Percentiles rank a stretch among this genome's conserved stretches.
These are phyloP conservation scores for Roridomyces roridus DNA, from an alignment of 768 basidiomycete species.

Conservation along the genomic window DNA sequence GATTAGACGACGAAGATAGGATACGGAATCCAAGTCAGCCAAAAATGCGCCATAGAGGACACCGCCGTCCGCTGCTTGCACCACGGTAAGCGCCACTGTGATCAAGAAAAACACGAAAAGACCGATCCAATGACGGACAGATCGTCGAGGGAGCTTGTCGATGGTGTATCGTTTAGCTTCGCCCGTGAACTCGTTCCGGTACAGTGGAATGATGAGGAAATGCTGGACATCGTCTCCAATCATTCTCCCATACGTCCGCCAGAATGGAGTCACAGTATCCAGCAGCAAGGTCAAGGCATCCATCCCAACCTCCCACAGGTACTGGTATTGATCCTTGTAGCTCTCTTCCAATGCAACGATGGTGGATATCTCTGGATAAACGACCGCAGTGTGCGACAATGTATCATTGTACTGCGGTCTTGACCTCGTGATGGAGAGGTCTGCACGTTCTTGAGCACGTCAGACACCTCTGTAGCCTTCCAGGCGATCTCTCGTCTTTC, in stretches of 20 bases:
- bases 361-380: constrained; percentile 82
- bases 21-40: constrained; percentile 63
- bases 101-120: constrained; percentile 57
- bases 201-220: constrained; percentile 82
- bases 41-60: constrained; percentile 58
- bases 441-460: constrained; percentile 59
- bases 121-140: constrained; percentile 71
- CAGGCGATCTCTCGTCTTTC: constrained; percentile 50
- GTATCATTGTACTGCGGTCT: constrained; percentile 71
- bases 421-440: constrained; percentile 59
- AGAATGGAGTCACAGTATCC: constrained; percentile 79
- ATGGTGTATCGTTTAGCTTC: constrained; percentile 73
- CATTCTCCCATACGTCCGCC: constrained; percentile 83
- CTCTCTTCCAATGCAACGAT: constrained; percentile 78
- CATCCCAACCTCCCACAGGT: constrained; percentile 83
- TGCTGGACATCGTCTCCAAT: constrained; percentile 82
- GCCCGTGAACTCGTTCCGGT: constrained; percentile 85
- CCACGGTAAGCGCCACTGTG: constrained; percentile 53
- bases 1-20: constrained; percentile 67
- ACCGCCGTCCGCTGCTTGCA: constrained; percentile 67
- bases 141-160: constrained; percentile 61
- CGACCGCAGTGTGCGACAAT: constrained; percentile 69
- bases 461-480: constrained; percentile 56
- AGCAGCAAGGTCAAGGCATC: constrained; percentile 77
- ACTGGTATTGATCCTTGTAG: constrained; percentile 81